Evolutionary conservation across 2,329 filamentous ascomycete genomes (phyloP).

Genomic region (Penicillium italicum): DNA sequence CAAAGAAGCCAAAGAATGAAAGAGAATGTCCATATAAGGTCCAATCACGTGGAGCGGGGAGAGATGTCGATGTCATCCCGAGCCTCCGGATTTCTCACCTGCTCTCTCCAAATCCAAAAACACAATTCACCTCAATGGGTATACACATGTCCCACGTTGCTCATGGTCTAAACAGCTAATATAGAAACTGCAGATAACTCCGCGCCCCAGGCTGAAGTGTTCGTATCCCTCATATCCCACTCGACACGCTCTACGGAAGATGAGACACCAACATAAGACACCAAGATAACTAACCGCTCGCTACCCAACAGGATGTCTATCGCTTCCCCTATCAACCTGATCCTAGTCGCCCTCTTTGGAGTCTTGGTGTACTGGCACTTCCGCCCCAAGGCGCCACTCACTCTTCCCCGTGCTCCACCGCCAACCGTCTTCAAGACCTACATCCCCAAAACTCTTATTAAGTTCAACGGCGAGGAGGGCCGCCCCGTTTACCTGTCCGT

Average conservation of each 20-base stretch:
- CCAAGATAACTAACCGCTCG: constrained; percentile 6
- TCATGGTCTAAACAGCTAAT: constrained; percentile 12
- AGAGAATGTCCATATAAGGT: not conserved
- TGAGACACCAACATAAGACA: constrained; percentile 1
- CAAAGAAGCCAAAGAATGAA: not conserved
- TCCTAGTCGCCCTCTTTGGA: constrained; percentile 57
- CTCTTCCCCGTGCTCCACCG: constrained; percentile 52
- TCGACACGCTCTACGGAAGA: not conserved
- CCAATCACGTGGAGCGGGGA: constrained; percentile 19
- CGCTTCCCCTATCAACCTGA: constrained; percentile 59
- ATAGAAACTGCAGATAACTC: constrained; percentile 19
- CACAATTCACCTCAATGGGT: constrained; percentile 5
- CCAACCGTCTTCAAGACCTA: constrained; percentile 85
- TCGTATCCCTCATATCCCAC: constrained; percentile 14
- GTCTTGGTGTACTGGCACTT: constrained; percentile 58
- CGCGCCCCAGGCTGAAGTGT: constrained; percentile 37
- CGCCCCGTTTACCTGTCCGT: constrained; percentile 86
- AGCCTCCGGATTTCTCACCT: not conserved
- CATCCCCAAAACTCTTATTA: constrained; percentile 76
- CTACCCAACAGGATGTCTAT: constrained; percentile 44
- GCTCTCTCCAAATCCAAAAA: not conserved
- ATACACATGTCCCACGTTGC: constrained; percentile 19
- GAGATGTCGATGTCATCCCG: constrained; percentile 13
- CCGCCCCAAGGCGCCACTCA: constrained; percentile 50
- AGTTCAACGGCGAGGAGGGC: constrained; percentile 73